Base-by-base conservation (phyloP, 371 early-diverging fungal genomes). In the Funneliformis caledonium region DNA sequence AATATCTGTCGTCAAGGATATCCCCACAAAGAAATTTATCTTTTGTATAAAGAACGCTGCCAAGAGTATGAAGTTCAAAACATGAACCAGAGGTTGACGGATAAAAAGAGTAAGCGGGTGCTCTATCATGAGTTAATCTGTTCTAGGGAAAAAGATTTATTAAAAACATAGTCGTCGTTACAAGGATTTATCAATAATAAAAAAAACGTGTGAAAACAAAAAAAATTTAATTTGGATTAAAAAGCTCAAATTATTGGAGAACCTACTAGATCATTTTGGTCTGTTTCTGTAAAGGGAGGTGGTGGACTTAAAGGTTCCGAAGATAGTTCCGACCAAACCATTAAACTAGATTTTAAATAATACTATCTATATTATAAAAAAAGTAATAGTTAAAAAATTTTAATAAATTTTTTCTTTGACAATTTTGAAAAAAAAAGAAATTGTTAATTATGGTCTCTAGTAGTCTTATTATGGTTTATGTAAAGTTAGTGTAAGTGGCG, bases 11-110 rank as follows among this genome's bases (percentile, higher is more conserved):
- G 64, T 77, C 77, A 19, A 77, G 65, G 19, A 77, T 19, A 62
- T 64, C 42, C 6, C 77, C 77, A 65, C 77, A 77, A 45, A 62
- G n/a, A 48, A 64, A 77, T 62, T 77, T 77, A 22, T 77, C 77
- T 43, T 77, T 77, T 6, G 22, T 77, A 48, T 65, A 37, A 50
- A 73, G 33, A 19, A 14, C 42, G 16, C 14, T 33, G 4, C 77
- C 77, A 43, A 77, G 33, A 12, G 77, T 47, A 64, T 77, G 16
- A n/a, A 77, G 77, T 64, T 77, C 77, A 1, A 77, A 77, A 22
- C 45, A 26, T 42, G 77, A 77, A 60, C 64, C 65, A 16, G 16
- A 12, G 0, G 47, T 47, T 45, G 77, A 77, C 10, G 77, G 48
- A 77, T 60, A 77, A n/a, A 31, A 59, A 22, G 77, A 77, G 45